Conservation (phyloP, 768 basidiomycete species). For the Trametes coccinea region DNA sequence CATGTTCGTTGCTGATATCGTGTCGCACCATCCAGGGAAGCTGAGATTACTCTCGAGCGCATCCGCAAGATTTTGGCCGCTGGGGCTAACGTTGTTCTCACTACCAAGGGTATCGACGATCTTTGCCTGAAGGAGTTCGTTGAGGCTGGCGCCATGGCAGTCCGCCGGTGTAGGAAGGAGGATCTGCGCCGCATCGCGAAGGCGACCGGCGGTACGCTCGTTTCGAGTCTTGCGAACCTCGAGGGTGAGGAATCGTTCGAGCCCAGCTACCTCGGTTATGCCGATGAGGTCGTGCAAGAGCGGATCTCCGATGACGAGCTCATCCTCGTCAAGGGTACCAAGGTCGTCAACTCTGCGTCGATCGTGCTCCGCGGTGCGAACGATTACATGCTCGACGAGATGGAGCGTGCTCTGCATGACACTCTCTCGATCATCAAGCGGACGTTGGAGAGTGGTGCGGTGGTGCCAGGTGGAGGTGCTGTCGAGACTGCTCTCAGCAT, state of each 20-base stretch:
- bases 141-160: slow-evolving; percentile 98
- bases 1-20: not conserved
- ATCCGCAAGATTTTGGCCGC: slow-evolving; percentile 94
- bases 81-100: slow-evolving; percentile 95
- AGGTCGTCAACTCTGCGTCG: slow-evolving; percentile 90
- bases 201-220: slow-evolving; percentile 92
- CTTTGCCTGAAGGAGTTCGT: slow-evolving; percentile 98
- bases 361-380: slow-evolving; percentile 96
- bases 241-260: slow-evolving; percentile 99
- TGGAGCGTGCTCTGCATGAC: slow-evolving; percentile 97
- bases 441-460: slow-evolving; percentile 92
- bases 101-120: slow-evolving; percentile 98
- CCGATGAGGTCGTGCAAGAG: slow-evolving; percentile 96
- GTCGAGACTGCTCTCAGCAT: slow-evolving; percentile 97
- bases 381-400: slow-evolving; percentile 99
- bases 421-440: slow-evolving; percentile 94
- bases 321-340: slow-evolving; percentile 96
- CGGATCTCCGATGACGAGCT: slow-evolving; percentile 98
- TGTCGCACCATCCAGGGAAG: slow-evolving; percentile 56
- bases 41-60: slow-evolving; percentile 93
- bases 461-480: slow-evolving; percentile 96
- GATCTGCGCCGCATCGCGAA: slow-evolving; percentile 96
- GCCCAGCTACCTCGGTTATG: slow-evolving; percentile 82
- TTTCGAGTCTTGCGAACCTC: slow-evolving; percentile 91
- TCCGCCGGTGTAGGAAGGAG: slow-evolving; percentile 95